Evolutionary conservation across 352 stramenopile genomes (phyloP), one percentile per base, ranked within the genome.

Genomic region (Phytophthora nicotianae): DNA sequence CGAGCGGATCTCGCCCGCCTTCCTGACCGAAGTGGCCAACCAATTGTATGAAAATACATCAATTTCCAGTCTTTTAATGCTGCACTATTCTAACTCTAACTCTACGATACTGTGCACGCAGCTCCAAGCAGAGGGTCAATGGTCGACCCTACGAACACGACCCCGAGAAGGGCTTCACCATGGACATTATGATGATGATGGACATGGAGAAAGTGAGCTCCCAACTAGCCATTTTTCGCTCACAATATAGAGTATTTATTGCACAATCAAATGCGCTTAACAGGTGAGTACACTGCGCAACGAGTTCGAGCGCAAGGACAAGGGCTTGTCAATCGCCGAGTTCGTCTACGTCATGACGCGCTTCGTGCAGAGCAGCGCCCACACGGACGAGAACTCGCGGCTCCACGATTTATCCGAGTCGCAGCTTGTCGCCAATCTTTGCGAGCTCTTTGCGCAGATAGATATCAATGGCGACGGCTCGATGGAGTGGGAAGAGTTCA

Each of bases 401-500:
- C 70, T 92, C 21, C 75, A 72, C 14, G 67, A 86, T 42, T 59
- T 96, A 40, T 74, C 66, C 4, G 86, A 97, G 65, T 74, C 72
- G 20, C 77, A 95, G 65, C 81, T 96, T 17, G 81, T 95, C 8
- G 84, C 86, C 6, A 91, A 96, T 38, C 65, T 97, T 13, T 94
- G 82, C 50, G 89, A 97, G 61, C 83, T 97, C 40, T 97, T 97
- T 43, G 89, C 85, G 20, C 87, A 97, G 65, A 96, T 97, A 50
- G 90, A 97, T 66, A 93, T 97, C 60, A 96, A 97, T 51, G 89
- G 86, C 45, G 89, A 97, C 62, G 89, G 88, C 3, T 90, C 86
- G n/a, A 93, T 96, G 85, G 89, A 97, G 64, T 97, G 89, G 90
- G 88, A 96, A 51, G 89, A 97, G 65, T 97, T 97, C 59, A 97